Evolutionary conservation across 1,284 basidiomycete genomes (phyloP), one percentile per base, ranked within the genome.

Genomic region (Irpex rosettiformis): DNA sequence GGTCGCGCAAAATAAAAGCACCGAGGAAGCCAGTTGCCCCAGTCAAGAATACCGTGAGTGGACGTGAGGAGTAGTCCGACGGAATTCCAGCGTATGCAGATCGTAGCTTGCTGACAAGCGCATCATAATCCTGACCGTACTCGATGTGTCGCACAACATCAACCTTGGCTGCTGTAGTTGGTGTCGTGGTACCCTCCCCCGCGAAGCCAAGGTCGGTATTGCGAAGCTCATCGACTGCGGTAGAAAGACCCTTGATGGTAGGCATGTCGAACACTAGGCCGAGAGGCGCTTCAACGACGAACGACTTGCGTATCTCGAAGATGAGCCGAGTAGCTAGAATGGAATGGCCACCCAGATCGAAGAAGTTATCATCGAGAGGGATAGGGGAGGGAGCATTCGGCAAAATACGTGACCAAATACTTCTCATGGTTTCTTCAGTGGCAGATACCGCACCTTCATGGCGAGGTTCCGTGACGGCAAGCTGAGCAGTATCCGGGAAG

Each of bases 11-110:
- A 61, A 98, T 84, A 72, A 98, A 98, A 3, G 94, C 95, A 21
- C 97, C 97, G 10, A 99, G 80, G 81, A 96, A 99, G 4, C 97
- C 97, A 16, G 97, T 98, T 1, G 93, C 96, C 27, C 97, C 97
- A 8, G 97, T 99, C 47, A 99, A 83, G 78, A 99, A 96, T 16
- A 98, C 83, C 0, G 91, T 94, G 47, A 94, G 65, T 24, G 79
- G 72, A 60, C 79, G 81, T 28, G 73, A 72, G 7, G 74, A 66
- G 66, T 87, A 86, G 65, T 87, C 80, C 24, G 75, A 62, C 0
- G 84, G 77, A 8, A 83, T 75, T 13, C 79, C 70, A 1, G 79
- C 71, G 71, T 94, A 98, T 8, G 80, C 78, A 4, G 76, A 67
- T 37, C 79, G 78, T 33, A 98, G 80, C 63, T 78, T 77, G 24